phyloP scores from a whole-genome alignment of 225 moss, liverwort and hornwort genomes.

The Sphagnum tenellum region DNA sequence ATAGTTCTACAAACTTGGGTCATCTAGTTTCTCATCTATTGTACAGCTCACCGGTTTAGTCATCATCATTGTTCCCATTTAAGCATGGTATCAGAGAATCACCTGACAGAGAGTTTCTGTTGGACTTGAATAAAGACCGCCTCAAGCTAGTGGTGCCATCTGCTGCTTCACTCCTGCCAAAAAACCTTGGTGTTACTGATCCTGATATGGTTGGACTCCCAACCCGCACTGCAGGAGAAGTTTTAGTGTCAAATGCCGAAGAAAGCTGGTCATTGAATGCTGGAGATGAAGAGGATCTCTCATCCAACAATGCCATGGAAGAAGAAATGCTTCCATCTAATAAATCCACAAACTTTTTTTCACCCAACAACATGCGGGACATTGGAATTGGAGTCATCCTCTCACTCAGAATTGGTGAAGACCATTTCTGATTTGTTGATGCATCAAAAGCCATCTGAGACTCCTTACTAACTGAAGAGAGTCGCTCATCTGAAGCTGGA shows the following conservation, averaged over 20 bases:
- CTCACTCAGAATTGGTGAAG: too few species aligned
- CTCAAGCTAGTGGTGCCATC: constrained; percentile 15
- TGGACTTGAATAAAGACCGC: constrained; percentile 33
- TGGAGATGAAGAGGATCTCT: neutral
- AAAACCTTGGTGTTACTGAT: constrained; percentile 13
- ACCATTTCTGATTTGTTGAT: too few species aligned
- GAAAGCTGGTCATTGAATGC: constrained; percentile 4
- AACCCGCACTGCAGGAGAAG: constrained; percentile 31
- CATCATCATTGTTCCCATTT: constrained; percentile 12
- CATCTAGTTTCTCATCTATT: constrained; percentile 22
- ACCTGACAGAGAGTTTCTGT: neutral
- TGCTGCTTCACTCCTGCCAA: constrained; percentile 15
- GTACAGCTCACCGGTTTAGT: constrained; percentile 5
- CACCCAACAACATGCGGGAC: too few species aligned
- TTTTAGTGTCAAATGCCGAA: constrained; percentile 10
- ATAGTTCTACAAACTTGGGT: constrained; percentile 12
- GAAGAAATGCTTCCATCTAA: too few species aligned
- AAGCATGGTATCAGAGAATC: constrained; percentile 7
- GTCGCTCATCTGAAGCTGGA: too few species aligned
- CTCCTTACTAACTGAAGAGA: too few species aligned
- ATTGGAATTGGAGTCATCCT: too few species aligned
- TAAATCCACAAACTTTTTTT: too few species aligned
- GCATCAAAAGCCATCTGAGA: too few species aligned
- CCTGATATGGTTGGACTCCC: constrained; percentile 28
- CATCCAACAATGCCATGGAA: too few species aligned